Evolutionary conservation across 495 filamentous ascomycete species (phyloP).

Genomic region (Usnea hakonensis): DNA sequence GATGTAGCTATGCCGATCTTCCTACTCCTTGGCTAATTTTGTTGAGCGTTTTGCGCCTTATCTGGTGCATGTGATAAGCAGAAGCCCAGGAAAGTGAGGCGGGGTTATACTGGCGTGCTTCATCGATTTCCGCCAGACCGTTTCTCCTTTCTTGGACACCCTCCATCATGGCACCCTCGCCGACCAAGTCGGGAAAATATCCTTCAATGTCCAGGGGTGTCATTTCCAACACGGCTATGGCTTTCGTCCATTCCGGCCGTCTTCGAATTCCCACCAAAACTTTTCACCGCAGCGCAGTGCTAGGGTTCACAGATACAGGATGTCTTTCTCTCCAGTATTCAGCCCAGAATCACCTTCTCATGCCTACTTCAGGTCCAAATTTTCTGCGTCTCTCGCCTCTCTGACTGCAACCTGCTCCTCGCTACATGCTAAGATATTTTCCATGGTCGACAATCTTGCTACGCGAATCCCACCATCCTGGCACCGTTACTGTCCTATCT

Average conservation of each 20-base stretch:
- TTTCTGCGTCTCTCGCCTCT: neutral
- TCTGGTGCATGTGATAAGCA: neutral
- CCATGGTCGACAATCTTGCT: neutral
- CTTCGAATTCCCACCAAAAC: neutral
- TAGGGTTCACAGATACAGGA: neutral
- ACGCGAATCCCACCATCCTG: neutral
- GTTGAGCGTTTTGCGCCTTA: neutral
- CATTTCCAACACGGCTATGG: neutral
- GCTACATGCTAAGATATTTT: neutral
- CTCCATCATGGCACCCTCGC: neutral
- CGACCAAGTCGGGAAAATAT: neutral
- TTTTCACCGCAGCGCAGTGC: neutral
- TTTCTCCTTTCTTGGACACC: neutral
- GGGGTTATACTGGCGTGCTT: neutral
- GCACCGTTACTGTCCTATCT: neutral
- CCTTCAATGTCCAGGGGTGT: neutral
- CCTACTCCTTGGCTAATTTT: neutral
- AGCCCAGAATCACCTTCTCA: neutral
- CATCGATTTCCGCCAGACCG: neutral
- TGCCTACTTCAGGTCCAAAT: neutral
- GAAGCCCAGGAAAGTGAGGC: neutral
- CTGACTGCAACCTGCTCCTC: neutral
- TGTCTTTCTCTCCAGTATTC: neutral
- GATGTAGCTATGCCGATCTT: neutral
- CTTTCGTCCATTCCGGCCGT: neutral